Conservation (phyloP, 306 rosid genomes). For the Casuarina cunninghamiana region DNA sequence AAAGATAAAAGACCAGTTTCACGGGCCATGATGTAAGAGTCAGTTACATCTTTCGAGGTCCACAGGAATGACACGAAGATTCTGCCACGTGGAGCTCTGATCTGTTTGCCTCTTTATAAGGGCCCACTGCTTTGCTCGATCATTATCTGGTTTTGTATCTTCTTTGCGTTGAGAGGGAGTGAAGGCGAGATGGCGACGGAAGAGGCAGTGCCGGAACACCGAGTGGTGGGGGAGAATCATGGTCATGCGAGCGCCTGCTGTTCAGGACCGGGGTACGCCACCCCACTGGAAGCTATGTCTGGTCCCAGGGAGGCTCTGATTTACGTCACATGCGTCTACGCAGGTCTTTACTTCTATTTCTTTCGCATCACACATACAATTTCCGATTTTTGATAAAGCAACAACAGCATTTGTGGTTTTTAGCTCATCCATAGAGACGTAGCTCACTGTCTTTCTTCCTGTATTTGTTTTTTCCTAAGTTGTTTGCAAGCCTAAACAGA, state of each 20-base stretch:
- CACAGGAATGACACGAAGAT: neutral
- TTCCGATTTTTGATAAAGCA: too few relatives aligned
- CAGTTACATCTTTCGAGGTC: neutral
- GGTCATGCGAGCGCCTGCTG: constrained; percentile 44
- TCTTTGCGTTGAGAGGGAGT: constrained; percentile 2
- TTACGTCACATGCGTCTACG: constrained; percentile 73
- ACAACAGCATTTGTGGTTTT: too few relatives aligned
- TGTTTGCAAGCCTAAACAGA: neutral
- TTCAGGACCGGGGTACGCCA: constrained; percentile 82
- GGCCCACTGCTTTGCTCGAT: neutral
- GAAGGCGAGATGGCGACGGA: constrained; percentile 39
- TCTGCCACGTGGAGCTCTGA: neutral
- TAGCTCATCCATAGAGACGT: neutral
- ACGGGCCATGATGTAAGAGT: neutral
- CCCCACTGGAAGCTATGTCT: constrained; percentile 77
- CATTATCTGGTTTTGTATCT: neutral
- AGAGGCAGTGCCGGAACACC: constrained; percentile 14
- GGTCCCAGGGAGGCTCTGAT: constrained; percentile 81
- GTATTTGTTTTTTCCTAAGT: neutral
- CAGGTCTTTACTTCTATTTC: constrained; percentile 39
- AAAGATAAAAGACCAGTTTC: neutral
- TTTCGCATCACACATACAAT: neutral
- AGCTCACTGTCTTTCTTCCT: neutral
- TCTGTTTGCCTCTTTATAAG: neutral
- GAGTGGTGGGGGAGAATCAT: constrained; percentile 22